Evolutionary conservation across 1,284 basidiomycete species (phyloP).

Genomic region (Anthracocystis panici-leucophaei): DNA sequence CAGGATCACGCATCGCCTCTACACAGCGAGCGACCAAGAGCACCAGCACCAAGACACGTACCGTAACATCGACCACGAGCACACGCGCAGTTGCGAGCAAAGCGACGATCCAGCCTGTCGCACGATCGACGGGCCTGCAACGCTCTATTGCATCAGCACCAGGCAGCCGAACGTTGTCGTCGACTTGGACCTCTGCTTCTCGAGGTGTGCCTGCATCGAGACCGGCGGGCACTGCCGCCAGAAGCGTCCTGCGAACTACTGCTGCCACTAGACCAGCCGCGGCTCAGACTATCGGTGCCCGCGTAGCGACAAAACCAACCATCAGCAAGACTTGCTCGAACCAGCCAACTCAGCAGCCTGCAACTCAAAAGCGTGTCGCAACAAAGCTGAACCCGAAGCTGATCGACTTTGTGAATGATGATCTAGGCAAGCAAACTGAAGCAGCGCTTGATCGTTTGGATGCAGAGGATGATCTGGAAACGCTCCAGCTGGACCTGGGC

Average conservation of each 20-base stretch:
- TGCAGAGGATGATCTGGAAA: conserved; percentile 24
- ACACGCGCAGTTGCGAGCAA: conserved; percentile 1
- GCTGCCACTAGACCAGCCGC: background rate
- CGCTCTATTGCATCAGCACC: conserved; percentile 36
- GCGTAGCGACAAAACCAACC: background rate
- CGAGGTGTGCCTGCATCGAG: background rate
- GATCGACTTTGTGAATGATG: conserved; percentile 44
- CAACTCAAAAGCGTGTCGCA: conserved; percentile 1
- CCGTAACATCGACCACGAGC: background rate
- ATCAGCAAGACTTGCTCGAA: background rate
- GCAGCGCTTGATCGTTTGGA: conserved; percentile 20
- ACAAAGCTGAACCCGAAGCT: conserved; percentile 40
- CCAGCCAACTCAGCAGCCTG: background rate
- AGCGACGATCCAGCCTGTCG: background rate
- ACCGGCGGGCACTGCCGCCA: background rate
- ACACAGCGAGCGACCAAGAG: background rate
- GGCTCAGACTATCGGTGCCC: background rate
- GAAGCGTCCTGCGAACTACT: background rate
- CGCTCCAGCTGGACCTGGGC: conserved; percentile 36
- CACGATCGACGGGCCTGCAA: conserved; percentile 24
- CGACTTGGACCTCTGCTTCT: conserved; percentile 1
- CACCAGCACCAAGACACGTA: background rate
- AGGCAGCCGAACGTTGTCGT: conserved; percentile 10
- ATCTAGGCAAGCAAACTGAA: conserved; percentile 39
- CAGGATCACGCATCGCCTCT: background rate